Evolutionary conservation across 2,329 filamentous ascomycete species (phyloP).

Genomic region (Xenosphaeropsis pyriputrescens): DNA sequence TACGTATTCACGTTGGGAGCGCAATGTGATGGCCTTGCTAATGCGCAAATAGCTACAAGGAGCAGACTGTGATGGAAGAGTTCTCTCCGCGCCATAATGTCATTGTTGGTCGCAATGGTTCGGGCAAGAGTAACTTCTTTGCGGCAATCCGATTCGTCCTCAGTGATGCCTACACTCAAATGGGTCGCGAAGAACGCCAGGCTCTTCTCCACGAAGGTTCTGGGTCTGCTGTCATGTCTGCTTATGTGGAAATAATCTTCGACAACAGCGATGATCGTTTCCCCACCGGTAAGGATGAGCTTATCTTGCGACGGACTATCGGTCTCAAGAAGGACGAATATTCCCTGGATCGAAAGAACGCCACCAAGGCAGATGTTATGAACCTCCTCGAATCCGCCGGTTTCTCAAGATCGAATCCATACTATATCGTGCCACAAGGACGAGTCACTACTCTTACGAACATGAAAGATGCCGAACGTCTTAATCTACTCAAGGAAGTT

Average conservation of each 20-base stretch:
- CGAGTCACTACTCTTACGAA: slow-evolving; percentile 93
- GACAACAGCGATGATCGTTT: slow-evolving; percentile 96
- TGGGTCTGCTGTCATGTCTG: slow-evolving; percentile 94
- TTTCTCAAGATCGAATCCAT: slow-evolving; percentile 93
- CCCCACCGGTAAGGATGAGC: slow-evolving; percentile 79
- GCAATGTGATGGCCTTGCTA: slow-evolving; percentile 3
- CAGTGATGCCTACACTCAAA: slow-evolving; percentile 91
- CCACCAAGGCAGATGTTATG: slow-evolving; percentile 86
- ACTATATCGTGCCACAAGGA: slow-evolving; percentile 97
- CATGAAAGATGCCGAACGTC: slow-evolving; percentile 90
- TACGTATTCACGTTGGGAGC: slow-evolving; percentile 22
- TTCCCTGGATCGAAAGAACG: slow-evolving; percentile 90
- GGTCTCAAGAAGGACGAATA: slow-evolving; percentile 98
- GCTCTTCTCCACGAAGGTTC: slow-evolving; percentile 96
- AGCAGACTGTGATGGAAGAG: slow-evolving; percentile 95
- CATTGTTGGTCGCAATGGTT: slow-evolving; percentile 97
- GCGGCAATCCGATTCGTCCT: slow-evolving; percentile 97
- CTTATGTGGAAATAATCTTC: slow-evolving; percentile 98
- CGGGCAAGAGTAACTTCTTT: slow-evolving; percentile 99
- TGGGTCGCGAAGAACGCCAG: slow-evolving; percentile 91
- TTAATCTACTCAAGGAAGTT: slow-evolving; percentile 92
- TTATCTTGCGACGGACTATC: slow-evolving; percentile 85
- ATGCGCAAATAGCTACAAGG: slow-evolving; percentile 67
- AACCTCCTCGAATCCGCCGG: slow-evolving; percentile 91
- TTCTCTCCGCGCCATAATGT: slow-evolving; percentile 97